phyloP scores from a whole-genome alignment of 495 filamentous ascomycete species.

The Neurospora sp. region DNA sequence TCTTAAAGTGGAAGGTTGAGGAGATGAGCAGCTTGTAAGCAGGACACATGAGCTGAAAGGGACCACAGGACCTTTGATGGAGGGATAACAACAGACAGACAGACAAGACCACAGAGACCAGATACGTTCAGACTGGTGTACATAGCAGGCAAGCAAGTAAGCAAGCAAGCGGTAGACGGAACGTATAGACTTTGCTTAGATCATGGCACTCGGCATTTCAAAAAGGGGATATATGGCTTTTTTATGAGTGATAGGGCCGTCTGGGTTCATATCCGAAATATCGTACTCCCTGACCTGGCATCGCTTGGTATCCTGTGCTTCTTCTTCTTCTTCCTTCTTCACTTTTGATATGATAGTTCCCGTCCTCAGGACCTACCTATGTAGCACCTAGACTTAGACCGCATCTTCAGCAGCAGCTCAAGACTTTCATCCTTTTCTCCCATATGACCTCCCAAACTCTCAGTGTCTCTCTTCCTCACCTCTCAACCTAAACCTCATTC shows the following conservation, averaged over 20 bases:
- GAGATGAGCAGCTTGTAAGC: neutral
- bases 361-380: neutral
- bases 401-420: neutral
- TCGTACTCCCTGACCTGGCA: neutral
- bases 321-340: neutral
- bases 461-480: neutral
- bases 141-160: neutral
- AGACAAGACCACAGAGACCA: neutral
- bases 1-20: conserved; percentile 5
- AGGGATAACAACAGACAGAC: neutral
- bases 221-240: neutral
- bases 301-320: neutral
- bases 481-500: neutral
- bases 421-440: neutral
- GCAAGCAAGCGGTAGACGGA: neutral
- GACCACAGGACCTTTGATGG: neutral
- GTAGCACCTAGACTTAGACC: neutral
- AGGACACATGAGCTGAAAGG: neutral
- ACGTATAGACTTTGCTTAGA: neutral
- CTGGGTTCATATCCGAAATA: neutral
- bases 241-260: neutral
- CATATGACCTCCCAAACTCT: neutral
- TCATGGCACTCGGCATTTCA: neutral
- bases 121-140: conserved; percentile 1
- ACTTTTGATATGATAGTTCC: neutral